Conservation (phyloP, 2,329 filamentous ascomycete species). For the Pyricularia pennisetigena region DNA sequence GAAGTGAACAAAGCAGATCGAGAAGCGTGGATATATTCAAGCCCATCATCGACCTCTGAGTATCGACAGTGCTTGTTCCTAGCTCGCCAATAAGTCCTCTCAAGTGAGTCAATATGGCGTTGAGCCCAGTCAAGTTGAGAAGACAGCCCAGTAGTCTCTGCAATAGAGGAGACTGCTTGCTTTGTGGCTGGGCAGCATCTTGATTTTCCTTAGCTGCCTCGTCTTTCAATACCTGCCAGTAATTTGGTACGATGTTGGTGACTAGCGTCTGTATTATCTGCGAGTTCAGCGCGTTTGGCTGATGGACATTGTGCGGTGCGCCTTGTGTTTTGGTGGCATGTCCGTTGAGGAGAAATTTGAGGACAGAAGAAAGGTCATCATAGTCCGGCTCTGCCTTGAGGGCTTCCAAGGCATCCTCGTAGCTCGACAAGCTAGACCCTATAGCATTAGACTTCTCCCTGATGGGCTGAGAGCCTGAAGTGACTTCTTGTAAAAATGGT, state of each 20-base stretch:
- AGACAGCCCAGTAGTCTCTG: constrained; percentile 50
- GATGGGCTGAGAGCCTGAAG: neutral
- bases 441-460: neutral
- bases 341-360: constrained; percentile 38
- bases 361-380: constrained; percentile 38
- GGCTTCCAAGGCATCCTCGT: constrained; percentile 45
- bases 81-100: constrained; percentile 47
- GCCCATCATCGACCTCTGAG: constrained; percentile 27
- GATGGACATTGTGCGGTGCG: constrained; percentile 42
- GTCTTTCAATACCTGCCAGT: constrained; percentile 59
- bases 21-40: constrained; percentile 34
- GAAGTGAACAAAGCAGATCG: constrained; percentile 30
- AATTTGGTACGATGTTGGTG: constrained; percentile 66
- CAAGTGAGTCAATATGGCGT: constrained; percentile 63
- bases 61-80: constrained; percentile 11
- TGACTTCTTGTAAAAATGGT: constrained; percentile 27
- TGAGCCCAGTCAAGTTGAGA: constrained; percentile 65
- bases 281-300: constrained; percentile 57
- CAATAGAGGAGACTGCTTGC: constrained; percentile 18
- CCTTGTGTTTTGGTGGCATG: constrained; percentile 14
- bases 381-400: constrained; percentile 55
- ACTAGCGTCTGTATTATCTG: constrained; percentile 70
- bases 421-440: constrained; percentile 7
- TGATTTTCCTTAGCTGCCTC: constrained; percentile 11
- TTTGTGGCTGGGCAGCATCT: neutral